These are phyloP conservation scores for Thielaviopsis populi DNA, from an alignment of 2,329 filamentous ascomycete species.

Conservation along the genomic window DNA sequence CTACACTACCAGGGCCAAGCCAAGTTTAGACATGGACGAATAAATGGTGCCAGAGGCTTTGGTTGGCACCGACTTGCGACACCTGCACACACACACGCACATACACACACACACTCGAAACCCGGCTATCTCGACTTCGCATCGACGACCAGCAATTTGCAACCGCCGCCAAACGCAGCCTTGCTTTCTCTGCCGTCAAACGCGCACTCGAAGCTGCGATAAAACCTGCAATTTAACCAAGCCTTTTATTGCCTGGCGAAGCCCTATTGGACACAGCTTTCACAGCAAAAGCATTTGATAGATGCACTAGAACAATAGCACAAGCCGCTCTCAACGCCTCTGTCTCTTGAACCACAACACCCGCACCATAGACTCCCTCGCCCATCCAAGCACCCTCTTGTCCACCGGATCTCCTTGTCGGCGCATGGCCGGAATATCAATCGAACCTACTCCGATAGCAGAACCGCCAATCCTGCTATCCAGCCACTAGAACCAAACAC, in stretches of 20 bases:
- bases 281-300: neutral
- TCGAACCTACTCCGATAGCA: neutral
- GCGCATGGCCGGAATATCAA: neutral
- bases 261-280: neutral
- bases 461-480: neutral
- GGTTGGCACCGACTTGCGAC: neutral
- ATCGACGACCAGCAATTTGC: neutral
- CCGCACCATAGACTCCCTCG: neutral
- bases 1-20: neutral
- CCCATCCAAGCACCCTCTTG: neutral
- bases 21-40: constrained; percentile 1
- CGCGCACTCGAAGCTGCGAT: too few relatives aligned
- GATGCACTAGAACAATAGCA: neutral
- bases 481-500: neutral
- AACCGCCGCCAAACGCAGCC: neutral
- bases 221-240: too few relatives aligned
- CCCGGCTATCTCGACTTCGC: neutral
- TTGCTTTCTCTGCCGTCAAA: neutral
- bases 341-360: neutral
- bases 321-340: neutral
- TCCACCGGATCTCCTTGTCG: neutral
- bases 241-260: neutral
- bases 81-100: neutral
- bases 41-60: neutral
- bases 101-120: neutral